A percentile compares a stretch with the other conserved stretches of the same genome.
Evolutionary conservation across 2,329 filamentous ascomycete species (phyloP).

Genomic region (Dothideomycetes sp.): DNA sequence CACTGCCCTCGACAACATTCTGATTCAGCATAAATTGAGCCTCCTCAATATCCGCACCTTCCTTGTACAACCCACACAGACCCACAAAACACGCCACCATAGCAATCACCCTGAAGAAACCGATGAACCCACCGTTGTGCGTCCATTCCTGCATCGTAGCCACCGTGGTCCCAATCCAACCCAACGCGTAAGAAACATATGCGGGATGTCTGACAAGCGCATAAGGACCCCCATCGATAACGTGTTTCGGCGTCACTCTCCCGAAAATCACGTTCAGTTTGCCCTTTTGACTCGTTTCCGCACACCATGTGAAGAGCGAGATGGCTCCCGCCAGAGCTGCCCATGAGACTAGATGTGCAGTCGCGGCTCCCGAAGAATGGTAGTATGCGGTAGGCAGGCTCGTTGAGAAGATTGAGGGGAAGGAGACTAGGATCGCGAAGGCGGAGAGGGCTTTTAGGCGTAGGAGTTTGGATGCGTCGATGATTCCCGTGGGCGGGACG

Average conservation of each 20-base stretch:
- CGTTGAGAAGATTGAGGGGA: conserved; percentile 6
- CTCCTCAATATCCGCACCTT: conserved; percentile 10
- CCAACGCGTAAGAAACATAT: conserved; percentile 1
- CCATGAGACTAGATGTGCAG: conserved; percentile 1
- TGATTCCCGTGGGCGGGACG: conserved; percentile 1
- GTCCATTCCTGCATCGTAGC: conserved; percentile 4
- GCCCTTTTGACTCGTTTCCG: not conserved
- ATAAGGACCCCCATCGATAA: conserved; percentile 10
- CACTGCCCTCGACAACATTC: conserved; percentile 1
- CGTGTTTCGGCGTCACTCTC: conserved; percentile 1
- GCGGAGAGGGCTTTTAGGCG: conserved; percentile 3
- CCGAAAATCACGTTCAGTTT: conserved; percentile 9
- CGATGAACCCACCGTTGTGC: conserved; percentile 1
- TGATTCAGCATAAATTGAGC: conserved; percentile 5
- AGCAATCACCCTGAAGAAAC: conserved; percentile 1
- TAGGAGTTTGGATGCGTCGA: not conserved
- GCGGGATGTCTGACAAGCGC: conserved; percentile 9
- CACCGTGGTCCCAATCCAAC: conserved; percentile 4
- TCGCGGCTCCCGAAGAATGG: conserved; percentile 1
- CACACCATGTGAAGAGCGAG: not conserved
- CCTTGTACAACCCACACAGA: conserved; percentile 5
- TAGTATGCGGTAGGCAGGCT: not conserved
- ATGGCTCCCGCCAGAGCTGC: not conserved
- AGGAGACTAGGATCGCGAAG: conserved; percentile 1
- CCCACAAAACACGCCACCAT: conserved; percentile 4